Evolutionary conservation across 2,329 filamentous ascomycete species (phyloP).

Genomic region (Venturia oleaginea): DNA sequence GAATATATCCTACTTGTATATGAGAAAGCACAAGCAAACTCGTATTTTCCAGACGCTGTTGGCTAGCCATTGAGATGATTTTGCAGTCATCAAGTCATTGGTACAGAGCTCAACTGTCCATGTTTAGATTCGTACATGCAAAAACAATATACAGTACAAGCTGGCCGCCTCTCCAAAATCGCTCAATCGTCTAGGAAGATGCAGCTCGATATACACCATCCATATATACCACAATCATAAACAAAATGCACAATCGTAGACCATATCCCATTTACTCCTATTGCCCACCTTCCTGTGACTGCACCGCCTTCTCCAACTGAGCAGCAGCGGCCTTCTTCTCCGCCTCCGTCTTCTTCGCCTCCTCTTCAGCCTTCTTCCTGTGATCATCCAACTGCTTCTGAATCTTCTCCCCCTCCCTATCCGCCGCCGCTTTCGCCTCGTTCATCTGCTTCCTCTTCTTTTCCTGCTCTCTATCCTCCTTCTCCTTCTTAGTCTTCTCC

Average conservation of each 20-base stretch:
- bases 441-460: not conserved
- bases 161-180: not conserved
- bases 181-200: not conserved
- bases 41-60: too few species aligned
- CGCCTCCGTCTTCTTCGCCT: not conserved
- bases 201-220: not conserved
- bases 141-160: not conserved
- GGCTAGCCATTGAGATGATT: too few species aligned
- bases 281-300: not conserved
- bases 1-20: too few species aligned
- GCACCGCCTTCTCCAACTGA: not conserved
- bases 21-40: too few species aligned
- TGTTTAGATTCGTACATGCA: not conserved
- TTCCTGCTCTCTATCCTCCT: conserved; percentile 5
- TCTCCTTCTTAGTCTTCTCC: not conserved
- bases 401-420: conserved; percentile 3
- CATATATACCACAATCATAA: not conserved
- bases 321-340: not conserved
- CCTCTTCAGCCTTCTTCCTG: not conserved
- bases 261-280: not conserved
- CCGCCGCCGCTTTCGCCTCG: not conserved
- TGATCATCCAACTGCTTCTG: conserved; percentile 6
- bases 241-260: not conserved
- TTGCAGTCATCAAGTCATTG: too few species aligned
- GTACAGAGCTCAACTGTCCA: too few species aligned